Conservation (phyloP, 2,329 filamentous ascomycete species). For the Ophiognomonia clavigignenti-juglandacearum region DNA sequence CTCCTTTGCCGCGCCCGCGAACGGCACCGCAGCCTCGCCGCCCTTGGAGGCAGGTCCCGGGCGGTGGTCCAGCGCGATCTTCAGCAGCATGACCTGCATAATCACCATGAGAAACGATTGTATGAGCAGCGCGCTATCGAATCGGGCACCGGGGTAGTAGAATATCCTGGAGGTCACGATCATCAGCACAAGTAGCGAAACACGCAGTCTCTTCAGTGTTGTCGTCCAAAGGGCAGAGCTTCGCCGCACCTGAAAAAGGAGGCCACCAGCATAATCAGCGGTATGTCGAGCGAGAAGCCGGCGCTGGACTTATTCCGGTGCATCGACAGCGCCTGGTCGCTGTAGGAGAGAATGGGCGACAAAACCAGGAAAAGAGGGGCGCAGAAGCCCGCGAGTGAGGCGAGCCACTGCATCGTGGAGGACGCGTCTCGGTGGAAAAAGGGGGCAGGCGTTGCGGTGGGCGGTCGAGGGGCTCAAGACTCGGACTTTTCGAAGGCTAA, state of each 20-base stretch:
- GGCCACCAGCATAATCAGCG: conserved; percentile 67
- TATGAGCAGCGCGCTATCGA: conserved; percentile 57
- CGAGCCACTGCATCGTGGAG: conserved; percentile 37
- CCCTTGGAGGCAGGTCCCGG: conserved; percentile 55
- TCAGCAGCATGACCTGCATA: conserved; percentile 59
- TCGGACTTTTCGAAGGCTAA: not conserved
- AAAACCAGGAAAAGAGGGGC: conserved; percentile 60
- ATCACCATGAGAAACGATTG: conserved; percentile 63
- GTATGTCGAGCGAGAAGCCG: conserved; percentile 67
- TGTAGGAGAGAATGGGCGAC: conserved; percentile 61
- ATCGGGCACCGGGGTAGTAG: conserved; percentile 64
- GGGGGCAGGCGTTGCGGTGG: not conserved
- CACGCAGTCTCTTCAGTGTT: not conserved
- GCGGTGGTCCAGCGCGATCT: conserved; percentile 65
- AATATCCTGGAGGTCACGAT: conserved; percentile 47
- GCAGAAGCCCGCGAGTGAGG: conserved; percentile 47
- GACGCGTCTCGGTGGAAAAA: not conserved
- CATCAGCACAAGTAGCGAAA: conserved; percentile 6
- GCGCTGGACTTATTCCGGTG: conserved; percentile 58
- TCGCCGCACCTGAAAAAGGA: conserved; percentile 55
- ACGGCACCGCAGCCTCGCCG: conserved; percentile 57
- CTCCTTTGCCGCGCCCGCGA: conserved; percentile 45
- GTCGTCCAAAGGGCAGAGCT: not conserved
- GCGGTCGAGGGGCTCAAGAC: not conserved
- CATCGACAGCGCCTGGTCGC: conserved; percentile 63